A percentile compares a stretch with the other conserved stretches of the same genome.
phyloP scores from a whole-genome alignment of 2,329 filamentous ascomycete species.

The Dactylellina parvicollis region DNA sequence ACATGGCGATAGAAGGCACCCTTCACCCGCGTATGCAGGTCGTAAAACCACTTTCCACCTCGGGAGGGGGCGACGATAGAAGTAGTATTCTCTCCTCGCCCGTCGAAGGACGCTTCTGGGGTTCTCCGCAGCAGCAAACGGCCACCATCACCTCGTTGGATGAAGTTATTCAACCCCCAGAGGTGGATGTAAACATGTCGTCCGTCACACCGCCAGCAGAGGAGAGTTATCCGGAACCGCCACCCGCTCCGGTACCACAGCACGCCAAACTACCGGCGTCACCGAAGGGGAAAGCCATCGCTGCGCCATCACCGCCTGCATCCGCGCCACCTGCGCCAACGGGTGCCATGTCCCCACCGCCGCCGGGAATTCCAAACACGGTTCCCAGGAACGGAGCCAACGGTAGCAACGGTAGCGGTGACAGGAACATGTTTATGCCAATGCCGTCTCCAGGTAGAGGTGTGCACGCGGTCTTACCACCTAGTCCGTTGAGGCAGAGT shows the following conservation, averaged over 20 bases:
- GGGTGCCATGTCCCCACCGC: slow-evolving; percentile 41
- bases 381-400: slow-evolving; percentile 10
- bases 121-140: slow-evolving; percentile 1
- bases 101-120: slow-evolving; percentile 30
- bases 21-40: slow-evolving; percentile 47
- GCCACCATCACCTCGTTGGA: slow-evolving; percentile 19
- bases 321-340: not conserved
- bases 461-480: slow-evolving; percentile 38
- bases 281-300: slow-evolving; percentile 6
- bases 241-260: slow-evolving; percentile 41
- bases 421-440: slow-evolving; percentile 44
- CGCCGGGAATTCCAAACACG: not conserved
- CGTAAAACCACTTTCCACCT: slow-evolving; percentile 23
- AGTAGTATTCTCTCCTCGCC: slow-evolving; percentile 30
- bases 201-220: not conserved
- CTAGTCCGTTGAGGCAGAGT: slow-evolving; percentile 49
- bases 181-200: slow-evolving; percentile 23
- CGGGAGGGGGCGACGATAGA: not conserved
- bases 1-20: slow-evolving; percentile 46
- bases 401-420: slow-evolving; percentile 5
- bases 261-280: slow-evolving; percentile 42
- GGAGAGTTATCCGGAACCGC: slow-evolving; percentile 33
- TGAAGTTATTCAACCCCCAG: slow-evolving; percentile 11
- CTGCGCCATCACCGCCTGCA: not conserved
- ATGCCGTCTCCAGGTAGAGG: slow-evolving; percentile 38